Evolutionary conservation across 495 filamentous ascomycete genomes (phyloP).

Genomic region (Neurospora sp.): DNA sequence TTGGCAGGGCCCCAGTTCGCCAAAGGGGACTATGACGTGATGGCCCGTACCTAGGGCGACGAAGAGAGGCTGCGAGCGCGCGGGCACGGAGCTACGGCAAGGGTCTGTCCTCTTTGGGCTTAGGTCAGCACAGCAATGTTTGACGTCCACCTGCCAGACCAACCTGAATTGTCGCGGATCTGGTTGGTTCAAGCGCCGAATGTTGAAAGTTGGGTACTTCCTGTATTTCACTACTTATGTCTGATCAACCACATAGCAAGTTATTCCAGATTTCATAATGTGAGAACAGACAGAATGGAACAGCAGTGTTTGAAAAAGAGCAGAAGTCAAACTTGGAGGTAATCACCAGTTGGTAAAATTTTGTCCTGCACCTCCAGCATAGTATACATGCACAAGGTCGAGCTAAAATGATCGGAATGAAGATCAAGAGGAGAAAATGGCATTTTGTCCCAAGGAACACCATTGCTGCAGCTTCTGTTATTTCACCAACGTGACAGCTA

Average conservation of each 20-base stretch:
- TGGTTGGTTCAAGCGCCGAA: background rate
- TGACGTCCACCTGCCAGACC: background rate
- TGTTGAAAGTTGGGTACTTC: background rate
- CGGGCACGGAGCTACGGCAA: background rate
- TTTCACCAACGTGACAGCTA: background rate
- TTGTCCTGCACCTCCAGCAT: background rate
- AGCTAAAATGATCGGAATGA: background rate
- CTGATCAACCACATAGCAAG: background rate
- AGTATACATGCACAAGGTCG: background rate
- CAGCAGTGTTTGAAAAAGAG: background rate
- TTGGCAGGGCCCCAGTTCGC: conserved; percentile 16
- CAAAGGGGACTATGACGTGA: conserved; percentile 24
- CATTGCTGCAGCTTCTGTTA: background rate
- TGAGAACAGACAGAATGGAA: background rate
- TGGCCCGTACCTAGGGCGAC: conserved; percentile 2
- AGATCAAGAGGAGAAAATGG: background rate
- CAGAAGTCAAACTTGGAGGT: background rate
- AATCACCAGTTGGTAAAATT: background rate
- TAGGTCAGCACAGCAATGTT: background rate
- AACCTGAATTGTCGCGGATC: background rate
- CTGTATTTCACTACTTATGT: background rate
- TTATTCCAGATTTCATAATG: background rate
- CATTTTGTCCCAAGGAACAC: background rate
- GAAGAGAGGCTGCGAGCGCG: conserved; percentile 5
- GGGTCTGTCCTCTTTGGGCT: background rate